These are phyloP conservation scores for Kwoniella sp. DNA, from an alignment of 768 basidiomycete species.

Conservation along the genomic window DNA sequence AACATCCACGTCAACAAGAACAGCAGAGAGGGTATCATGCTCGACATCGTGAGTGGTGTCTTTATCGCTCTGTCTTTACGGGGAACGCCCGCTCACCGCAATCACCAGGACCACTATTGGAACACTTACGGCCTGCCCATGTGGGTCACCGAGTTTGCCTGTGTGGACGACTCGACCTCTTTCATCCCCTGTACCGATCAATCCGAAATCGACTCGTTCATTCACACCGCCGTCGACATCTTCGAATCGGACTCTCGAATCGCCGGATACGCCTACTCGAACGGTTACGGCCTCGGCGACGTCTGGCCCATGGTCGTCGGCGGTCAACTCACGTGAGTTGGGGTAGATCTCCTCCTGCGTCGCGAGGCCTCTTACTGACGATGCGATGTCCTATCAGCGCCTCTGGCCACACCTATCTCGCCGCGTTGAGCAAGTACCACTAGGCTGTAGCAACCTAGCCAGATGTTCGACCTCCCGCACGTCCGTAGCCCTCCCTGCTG, in stretches of 20 bases:
- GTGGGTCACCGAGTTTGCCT: conserved; percentile 37
- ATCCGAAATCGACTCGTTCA: conserved; percentile 38
- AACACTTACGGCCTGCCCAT: conserved; percentile 31
- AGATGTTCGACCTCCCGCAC: too few relatives aligned
- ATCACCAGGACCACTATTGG: conserved; percentile 31
- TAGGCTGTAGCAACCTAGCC: too few relatives aligned
- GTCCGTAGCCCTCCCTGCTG: too few relatives aligned
- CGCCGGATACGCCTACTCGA: conserved; percentile 38
- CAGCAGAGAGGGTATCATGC: conserved; percentile 31
- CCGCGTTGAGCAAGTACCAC: conserved; percentile 31
- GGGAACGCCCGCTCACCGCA: too few relatives aligned
- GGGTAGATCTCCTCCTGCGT: too few relatives aligned
- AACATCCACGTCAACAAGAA: conserved; percentile 42
- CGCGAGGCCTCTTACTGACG: background rate
- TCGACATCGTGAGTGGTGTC: conserved; percentile 27
- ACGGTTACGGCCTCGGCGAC: conserved; percentile 37
- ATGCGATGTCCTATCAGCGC: conserved; percentile 2
- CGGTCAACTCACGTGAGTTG: conserved; percentile 27
- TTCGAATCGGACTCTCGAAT: conserved; percentile 41
- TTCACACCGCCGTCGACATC: conserved; percentile 39
- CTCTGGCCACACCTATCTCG: conserved; percentile 31
- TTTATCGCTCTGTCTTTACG: background rate
- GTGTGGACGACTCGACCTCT: conserved; percentile 36
- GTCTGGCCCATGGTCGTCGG: conserved; percentile 35
- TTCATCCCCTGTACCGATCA: conserved; percentile 44